Evolutionary conservation across 2,329 filamentous ascomycete genomes (phyloP).

Genomic region (Cyphellophora attinorum): DNA sequence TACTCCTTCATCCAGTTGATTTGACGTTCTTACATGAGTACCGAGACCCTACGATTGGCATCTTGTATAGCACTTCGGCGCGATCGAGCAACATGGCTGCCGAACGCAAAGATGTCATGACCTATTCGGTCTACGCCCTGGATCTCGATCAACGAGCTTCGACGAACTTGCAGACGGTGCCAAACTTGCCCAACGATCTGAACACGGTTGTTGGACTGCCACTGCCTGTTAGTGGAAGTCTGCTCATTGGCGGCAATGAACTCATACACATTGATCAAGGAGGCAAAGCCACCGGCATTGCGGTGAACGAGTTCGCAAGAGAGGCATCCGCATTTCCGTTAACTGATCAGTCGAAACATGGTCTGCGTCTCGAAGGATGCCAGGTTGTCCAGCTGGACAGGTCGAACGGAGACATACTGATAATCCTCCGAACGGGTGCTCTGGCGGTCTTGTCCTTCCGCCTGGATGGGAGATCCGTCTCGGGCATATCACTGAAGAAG

Average conservation of each 20-base stretch:
- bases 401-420: slow-evolving; percentile 72
- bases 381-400: slow-evolving; percentile 65
- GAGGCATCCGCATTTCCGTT: slow-evolving; percentile 75
- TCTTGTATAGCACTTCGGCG: slow-evolving; percentile 68
- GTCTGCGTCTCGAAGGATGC: slow-evolving; percentile 72
- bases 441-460: slow-evolving; percentile 71
- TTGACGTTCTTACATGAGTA: slow-evolving; percentile 94
- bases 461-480: slow-evolving; percentile 84
- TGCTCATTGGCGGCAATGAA: slow-evolving; percentile 81
- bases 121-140: slow-evolving; percentile 89
- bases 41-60: slow-evolving; percentile 92
- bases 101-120: slow-evolving; percentile 74
- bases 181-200: slow-evolving; percentile 76
- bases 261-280: slow-evolving; percentile 93
- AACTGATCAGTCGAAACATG: slow-evolving; percentile 73
- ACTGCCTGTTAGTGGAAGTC: slow-evolving; percentile 74
- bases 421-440: slow-evolving; percentile 67
- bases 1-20: slow-evolving; percentile 78
- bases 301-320: slow-evolving; percentile 82
- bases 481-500: slow-evolving; percentile 65
- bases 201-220: slow-evolving; percentile 74
- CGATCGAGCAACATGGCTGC: slow-evolving; percentile 63
- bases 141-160: slow-evolving; percentile 89
- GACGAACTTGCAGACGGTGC: slow-evolving; percentile 81
- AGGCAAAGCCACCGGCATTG: slow-evolving; percentile 84